These are phyloP conservation scores for Rutstroemia sp. DNA, from an alignment of 2,329 filamentous ascomycete genomes.

Conservation along the genomic window DNA sequence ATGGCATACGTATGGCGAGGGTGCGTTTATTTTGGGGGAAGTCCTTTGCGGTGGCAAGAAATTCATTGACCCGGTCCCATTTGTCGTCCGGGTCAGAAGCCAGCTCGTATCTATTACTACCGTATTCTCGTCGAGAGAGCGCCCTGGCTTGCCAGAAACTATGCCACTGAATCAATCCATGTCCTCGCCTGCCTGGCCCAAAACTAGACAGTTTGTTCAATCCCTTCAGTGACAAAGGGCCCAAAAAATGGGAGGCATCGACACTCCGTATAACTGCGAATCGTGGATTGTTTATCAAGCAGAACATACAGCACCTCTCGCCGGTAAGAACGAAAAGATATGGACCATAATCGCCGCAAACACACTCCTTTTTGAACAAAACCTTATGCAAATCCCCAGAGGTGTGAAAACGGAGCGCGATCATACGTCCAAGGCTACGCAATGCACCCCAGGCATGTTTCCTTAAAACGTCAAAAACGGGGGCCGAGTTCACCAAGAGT, in stretches of 20 bases:
- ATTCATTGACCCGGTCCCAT: too few species aligned
- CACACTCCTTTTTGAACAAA: not conserved
- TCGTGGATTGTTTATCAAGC: not conserved
- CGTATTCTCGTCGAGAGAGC: too few species aligned
- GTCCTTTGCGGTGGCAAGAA: too few species aligned
- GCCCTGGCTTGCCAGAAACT: too few species aligned
- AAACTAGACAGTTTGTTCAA: too few species aligned
- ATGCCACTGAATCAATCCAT: too few species aligned
- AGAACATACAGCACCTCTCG: not conserved
- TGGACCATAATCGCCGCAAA: not conserved
- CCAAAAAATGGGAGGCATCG: not conserved
- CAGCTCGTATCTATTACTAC: too few species aligned
- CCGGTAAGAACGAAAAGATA: not conserved
- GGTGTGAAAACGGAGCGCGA: not conserved
- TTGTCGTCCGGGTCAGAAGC: too few species aligned
- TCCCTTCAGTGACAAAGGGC: too few species aligned
- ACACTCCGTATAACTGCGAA: not conserved
- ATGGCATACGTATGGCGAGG: not conserved
- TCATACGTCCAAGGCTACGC: not conserved
- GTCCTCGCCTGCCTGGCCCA: too few species aligned
- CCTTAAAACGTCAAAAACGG: not conserved
- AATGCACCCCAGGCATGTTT: not conserved
- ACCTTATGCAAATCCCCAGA: not conserved
- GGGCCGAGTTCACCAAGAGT: not conserved
- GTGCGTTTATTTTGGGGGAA: not conserved